Conservation (phyloP, 768 basidiomycete genomes). For the Auricularia sp. region DNA sequence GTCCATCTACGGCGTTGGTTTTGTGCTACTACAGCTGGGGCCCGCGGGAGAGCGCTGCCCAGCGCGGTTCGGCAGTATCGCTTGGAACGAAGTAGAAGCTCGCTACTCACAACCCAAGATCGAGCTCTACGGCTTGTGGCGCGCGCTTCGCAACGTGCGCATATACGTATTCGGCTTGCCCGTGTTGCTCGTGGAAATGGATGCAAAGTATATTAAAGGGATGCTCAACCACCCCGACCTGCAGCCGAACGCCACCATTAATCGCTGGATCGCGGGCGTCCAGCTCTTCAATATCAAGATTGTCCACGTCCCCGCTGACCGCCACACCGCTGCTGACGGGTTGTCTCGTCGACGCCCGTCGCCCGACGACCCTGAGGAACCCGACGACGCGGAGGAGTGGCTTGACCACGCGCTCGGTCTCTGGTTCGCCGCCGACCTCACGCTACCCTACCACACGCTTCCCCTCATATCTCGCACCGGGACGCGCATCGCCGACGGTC, state of each 20-base stretch:
- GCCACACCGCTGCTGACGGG: conserved; percentile 14
- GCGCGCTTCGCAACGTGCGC: conserved; percentile 3
- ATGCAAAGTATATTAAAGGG: conserved; percentile 20
- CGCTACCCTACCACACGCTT: neutral
- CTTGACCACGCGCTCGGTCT: conserved; percentile 4
- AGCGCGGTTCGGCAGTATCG: conserved; percentile 29
- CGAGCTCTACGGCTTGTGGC: conserved; percentile 19
- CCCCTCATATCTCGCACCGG: neutral
- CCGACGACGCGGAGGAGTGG: conserved; percentile 8
- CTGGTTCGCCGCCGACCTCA: neutral
- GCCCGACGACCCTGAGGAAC: conserved; percentile 5
- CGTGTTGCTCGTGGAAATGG: conserved; percentile 20
- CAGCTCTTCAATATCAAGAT: conserved; percentile 24
- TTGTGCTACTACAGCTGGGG: conserved; percentile 19
- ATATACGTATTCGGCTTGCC: conserved; percentile 23
- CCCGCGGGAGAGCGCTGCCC: conserved; percentile 14
- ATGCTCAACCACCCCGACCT: conserved; percentile 19
- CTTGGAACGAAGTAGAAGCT: conserved; percentile 21
- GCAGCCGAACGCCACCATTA: conserved; percentile 22
- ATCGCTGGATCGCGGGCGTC: conserved; percentile 21
- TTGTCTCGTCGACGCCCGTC: conserved; percentile 11
- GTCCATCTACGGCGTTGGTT: conserved; percentile 18
- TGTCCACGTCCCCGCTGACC: conserved; percentile 19
- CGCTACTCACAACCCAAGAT: conserved; percentile 19
- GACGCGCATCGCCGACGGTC: neutral